These are phyloP conservation scores for Phoma sp. DNA, from an alignment of 2,329 filamentous ascomycete species.

Conservation along the genomic window DNA sequence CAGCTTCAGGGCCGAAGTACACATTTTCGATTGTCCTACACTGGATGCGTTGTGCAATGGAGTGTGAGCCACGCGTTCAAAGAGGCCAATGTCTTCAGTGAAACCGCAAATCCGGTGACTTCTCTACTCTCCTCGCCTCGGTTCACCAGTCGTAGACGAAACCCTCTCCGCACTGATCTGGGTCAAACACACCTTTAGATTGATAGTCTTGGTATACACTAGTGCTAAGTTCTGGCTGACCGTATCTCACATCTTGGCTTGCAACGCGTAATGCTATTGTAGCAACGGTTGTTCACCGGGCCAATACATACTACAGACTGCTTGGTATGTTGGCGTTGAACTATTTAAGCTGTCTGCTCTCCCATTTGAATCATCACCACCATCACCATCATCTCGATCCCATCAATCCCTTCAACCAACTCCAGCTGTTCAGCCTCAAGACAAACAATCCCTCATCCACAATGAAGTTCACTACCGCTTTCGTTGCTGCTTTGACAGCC, in stretches of 20 bases:
- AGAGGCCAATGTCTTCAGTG: neutral
- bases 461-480: neutral
- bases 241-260: neutral
- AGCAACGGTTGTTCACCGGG: neutral
- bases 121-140: neutral
- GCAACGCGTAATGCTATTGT: neutral
- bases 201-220: neutral
- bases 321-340: neutral
- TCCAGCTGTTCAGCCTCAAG: neutral
- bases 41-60: too few relatives aligned
- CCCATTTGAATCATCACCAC: neutral
- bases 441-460: neutral
- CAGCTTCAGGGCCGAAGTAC: too few relatives aligned
- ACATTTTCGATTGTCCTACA: too few relatives aligned
- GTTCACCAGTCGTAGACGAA: neutral
- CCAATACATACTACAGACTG: neutral
- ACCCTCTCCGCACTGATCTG: neutral
- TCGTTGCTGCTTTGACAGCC: neutral
- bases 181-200: neutral
- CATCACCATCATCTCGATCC: neutral
- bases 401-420: neutral
- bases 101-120: neutral
- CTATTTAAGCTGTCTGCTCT: neutral
- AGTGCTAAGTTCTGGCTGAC: neutral
- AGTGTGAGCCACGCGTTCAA: neutral